Conservation (phyloP, 495 filamentous ascomycete genomes). For the Cryomyces minteri region DNA sequence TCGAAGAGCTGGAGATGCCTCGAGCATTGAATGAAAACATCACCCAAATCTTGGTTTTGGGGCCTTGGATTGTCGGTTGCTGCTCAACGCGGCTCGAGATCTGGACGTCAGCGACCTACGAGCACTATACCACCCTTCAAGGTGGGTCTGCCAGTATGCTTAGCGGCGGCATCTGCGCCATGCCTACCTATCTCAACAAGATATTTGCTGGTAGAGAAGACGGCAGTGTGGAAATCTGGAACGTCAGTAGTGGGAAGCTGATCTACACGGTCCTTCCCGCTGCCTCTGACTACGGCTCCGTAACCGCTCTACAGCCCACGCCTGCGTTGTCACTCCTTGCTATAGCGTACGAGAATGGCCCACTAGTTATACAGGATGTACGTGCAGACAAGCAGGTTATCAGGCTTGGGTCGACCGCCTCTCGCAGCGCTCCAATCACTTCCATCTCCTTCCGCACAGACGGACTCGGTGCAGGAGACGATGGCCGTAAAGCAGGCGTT, state of each 20-base stretch:
- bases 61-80: conserved; percentile 78
- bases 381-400: conserved; percentile 53
- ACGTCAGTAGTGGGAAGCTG: conserved; percentile 74
- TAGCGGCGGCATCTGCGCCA: conserved; percentile 53
- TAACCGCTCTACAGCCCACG: conserved; percentile 67
- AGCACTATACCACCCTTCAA: conserved; percentile 75
- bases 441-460: conserved; percentile 86
- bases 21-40: conserved; percentile 44
- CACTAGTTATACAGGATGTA: conserved; percentile 63
- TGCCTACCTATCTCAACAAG: conserved; percentile 94
- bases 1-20: conserved; percentile 52
- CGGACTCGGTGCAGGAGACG: conserved; percentile 72
- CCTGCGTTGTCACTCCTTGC: conserved; percentile 75
- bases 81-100: conserved; percentile 60
- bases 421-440: conserved; percentile 37
- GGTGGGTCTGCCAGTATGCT: conserved; percentile 29
- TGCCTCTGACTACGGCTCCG: conserved; percentile 42
- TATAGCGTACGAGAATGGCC: conserved; percentile 64
- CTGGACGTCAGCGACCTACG: conserved; percentile 68
- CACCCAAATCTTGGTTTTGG: conserved; percentile 62
- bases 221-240: conserved; percentile 94
- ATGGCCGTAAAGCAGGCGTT: conserved; percentile 60
- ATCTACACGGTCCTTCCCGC: conserved; percentile 69
- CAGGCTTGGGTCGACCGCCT: conserved; percentile 37
- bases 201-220: conserved; percentile 71